Base-by-base conservation (phyloP, 2,329 filamentous ascomycete genomes). In the Colletotrichum neosansevieriae region DNA sequence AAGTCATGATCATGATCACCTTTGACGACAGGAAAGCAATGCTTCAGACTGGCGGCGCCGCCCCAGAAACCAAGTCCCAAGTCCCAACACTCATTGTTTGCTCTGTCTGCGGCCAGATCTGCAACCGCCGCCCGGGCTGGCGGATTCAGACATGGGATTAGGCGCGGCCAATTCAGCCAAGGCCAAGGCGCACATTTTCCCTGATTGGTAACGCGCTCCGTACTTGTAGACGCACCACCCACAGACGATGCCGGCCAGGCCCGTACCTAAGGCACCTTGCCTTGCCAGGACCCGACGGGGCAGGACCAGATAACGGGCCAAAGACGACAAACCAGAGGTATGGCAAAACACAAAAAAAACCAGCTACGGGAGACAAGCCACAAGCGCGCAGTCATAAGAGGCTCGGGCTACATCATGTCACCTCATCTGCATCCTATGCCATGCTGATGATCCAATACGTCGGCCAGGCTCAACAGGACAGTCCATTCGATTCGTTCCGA, bases 21-120 rank as follows among this genome's bases (percentile, higher is more conserved):
- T 51, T 51, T 51, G 49, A n/a, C 49, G 24, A 24, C 49, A 24
- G 24, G 15, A 15, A 32, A n/a, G 49, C 6, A n/a, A 24, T 45
- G 56, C 40, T 32, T 32, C 24, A 34, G 34, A 17, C 42, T 36
- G 57, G n/a, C 17, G 11, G 19, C 57, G 29, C 44, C 15, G 34
- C 19, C 44, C 34, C 19, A 49, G 15, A 11, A 24, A 40, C 45
- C 34, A 51, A 53, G 32, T 50, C 21, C 29, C 29, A 50, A 24
- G 36, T 44, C 19, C 57, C 32, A 40, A 21, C n/a, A 63, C 59
- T 49, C 54, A 60, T 36, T 38, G 50, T 19, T 59, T 34, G 59
- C 49, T 57, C 24, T 60, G 66, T 17, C 61, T 71, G 69, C 66
- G 69, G 69, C 69, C 69, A 70, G 51, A 58, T 70, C 69, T 71